A percentile compares a stretch with the other conserved stretches of the same genome.
These are phyloP conservation scores for Sporothrix sp. DNA, from an alignment of 2,329 filamentous ascomycete species.

Conservation along the genomic window DNA sequence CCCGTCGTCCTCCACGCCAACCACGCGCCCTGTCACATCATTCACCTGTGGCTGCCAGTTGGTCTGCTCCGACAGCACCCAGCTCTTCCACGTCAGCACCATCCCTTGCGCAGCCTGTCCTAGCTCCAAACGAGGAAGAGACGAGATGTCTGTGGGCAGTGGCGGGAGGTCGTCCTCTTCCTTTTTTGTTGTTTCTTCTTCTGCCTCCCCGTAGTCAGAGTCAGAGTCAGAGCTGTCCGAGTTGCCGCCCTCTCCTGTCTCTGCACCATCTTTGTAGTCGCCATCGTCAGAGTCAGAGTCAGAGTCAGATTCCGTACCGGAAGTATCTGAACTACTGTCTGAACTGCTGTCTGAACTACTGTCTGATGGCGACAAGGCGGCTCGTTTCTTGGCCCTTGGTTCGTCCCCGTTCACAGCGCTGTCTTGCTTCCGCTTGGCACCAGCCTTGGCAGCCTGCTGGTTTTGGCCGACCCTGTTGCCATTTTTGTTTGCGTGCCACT, in stretches of 20 bases:
- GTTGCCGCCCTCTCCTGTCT: neutral
- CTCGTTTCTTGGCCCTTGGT: slow-evolving; percentile 3
- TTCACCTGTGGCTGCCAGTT: slow-evolving; percentile 57
- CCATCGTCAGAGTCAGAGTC: neutral
- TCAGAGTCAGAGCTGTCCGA: neutral
- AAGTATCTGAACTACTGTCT: neutral
- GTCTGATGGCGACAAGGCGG: neutral
- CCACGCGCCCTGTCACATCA: slow-evolving; percentile 56
- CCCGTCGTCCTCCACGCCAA: slow-evolving; percentile 43
- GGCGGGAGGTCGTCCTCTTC: slow-evolving; percentile 48
- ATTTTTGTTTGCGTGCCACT: slow-evolving; percentile 65
- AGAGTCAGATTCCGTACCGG: neutral
- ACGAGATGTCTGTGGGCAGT: slow-evolving; percentile 47
- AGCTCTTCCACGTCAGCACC: slow-evolving; percentile 59
- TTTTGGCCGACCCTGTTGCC: neutral
- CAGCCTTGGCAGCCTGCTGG: neutral
- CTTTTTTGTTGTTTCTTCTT: neutral
- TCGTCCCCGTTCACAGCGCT: neutral
- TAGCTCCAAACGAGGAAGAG: slow-evolving; percentile 40
- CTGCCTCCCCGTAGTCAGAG: neutral
- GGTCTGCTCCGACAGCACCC: slow-evolving; percentile 50
- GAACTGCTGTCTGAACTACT: neutral
- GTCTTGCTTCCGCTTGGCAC: neutral
- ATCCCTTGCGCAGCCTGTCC: slow-evolving; percentile 46
- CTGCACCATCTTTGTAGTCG: neutral